Evolutionary conservation across 2,329 filamentous ascomycete species (phyloP).

Genomic region (Hymenoscyphus fructigenus): DNA sequence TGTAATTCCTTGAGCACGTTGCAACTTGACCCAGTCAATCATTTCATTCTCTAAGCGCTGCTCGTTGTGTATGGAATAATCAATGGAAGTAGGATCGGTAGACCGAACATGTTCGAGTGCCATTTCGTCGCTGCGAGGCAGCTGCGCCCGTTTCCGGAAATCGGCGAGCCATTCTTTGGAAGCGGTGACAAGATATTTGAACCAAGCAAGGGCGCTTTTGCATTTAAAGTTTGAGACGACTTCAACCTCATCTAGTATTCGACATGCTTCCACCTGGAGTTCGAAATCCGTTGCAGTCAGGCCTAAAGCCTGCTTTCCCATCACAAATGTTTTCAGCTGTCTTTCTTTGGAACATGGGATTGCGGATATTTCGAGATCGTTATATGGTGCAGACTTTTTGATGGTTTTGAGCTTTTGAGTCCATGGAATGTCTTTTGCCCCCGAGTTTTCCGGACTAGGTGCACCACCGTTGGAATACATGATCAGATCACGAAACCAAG

Average conservation of each 20-base stretch:
- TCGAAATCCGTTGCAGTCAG: slow-evolving; percentile 59
- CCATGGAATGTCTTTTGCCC: slow-evolving; percentile 13
- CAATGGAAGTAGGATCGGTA: slow-evolving; percentile 54
- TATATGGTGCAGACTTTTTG: slow-evolving; percentile 9
- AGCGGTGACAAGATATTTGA: slow-evolving; percentile 51
- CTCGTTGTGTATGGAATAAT: slow-evolving; percentile 60
- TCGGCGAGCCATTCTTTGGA: slow-evolving; percentile 55
- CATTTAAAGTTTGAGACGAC: slow-evolving; percentile 36
- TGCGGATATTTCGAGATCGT: slow-evolving; percentile 13
- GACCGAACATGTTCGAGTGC: slow-evolving; percentile 49
- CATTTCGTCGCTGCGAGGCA: slow-evolving; percentile 58
- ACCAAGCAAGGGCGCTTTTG: slow-evolving; percentile 48
- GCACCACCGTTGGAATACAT: slow-evolving; percentile 44
- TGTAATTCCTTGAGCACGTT: slow-evolving; percentile 46
- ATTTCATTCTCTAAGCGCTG: slow-evolving; percentile 53
- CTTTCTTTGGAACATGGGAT: slow-evolving; percentile 29
- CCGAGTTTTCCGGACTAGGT: not conserved
- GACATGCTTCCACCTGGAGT: slow-evolving; percentile 58
- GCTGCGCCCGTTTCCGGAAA: slow-evolving; percentile 56
- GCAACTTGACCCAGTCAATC: slow-evolving; percentile 49
- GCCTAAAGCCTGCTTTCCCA: slow-evolving; percentile 43
- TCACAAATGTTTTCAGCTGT: slow-evolving; percentile 29
- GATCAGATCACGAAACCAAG: slow-evolving; percentile 61
- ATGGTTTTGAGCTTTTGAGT: slow-evolving; percentile 19
- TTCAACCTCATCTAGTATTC: slow-evolving; percentile 57